Evolutionary conservation across 2,329 filamentous ascomycete genomes (phyloP).

Genomic region (Stylonectria norvegica): DNA sequence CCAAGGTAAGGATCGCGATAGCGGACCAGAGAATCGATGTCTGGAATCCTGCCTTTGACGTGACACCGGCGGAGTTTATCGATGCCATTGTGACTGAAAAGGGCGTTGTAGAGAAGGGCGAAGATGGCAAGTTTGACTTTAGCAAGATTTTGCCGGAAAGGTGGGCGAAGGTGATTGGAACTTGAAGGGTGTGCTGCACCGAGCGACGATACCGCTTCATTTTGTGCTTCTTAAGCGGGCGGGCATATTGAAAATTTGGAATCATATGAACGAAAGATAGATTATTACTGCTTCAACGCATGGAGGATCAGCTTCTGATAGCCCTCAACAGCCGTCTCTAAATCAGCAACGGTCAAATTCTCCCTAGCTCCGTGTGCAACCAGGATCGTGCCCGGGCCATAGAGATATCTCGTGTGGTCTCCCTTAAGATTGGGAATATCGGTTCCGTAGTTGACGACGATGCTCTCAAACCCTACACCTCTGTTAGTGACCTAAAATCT

Average conservation of each 20-base stretch:
- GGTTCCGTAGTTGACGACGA: slow-evolving; percentile 88
- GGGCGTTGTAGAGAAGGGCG: slow-evolving; percentile 76
- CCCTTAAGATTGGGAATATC: slow-evolving; percentile 78
- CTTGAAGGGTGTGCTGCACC: too few species aligned
- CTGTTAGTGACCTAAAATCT: slow-evolving; percentile 12
- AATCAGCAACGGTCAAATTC: slow-evolving; percentile 68
- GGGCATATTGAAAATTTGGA: slow-evolving; percentile 7
- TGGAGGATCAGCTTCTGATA: slow-evolving; percentile 69
- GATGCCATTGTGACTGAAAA: slow-evolving; percentile 93
- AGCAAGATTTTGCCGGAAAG: slow-evolving; percentile 53
- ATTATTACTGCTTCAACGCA: slow-evolving; percentile 42
- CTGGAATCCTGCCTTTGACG: slow-evolving; percentile 97
- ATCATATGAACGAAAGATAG: too few species aligned
- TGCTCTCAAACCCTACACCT: slow-evolving; percentile 66
- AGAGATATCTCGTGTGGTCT: slow-evolving; percentile 63
- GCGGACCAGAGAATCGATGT: slow-evolving; percentile 76
- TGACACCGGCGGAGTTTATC: slow-evolving; percentile 84
- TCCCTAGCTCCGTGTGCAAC: slow-evolving; percentile 87
- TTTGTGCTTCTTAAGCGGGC: slow-evolving; percentile 11
- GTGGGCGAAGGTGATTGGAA: slow-evolving; percentile 40
- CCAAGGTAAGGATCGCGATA: slow-evolving; percentile 71
- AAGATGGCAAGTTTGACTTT: slow-evolving; percentile 67
- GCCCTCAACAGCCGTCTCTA: slow-evolving; percentile 74
- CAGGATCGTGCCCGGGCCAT: slow-evolving; percentile 70
- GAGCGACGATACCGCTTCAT: slow-evolving; percentile 4